Evolutionary conservation across 495 filamentous ascomycete genomes (phyloP), one percentile per base, ranked within the genome.

Genomic region (Penicillium arizonense): DNA sequence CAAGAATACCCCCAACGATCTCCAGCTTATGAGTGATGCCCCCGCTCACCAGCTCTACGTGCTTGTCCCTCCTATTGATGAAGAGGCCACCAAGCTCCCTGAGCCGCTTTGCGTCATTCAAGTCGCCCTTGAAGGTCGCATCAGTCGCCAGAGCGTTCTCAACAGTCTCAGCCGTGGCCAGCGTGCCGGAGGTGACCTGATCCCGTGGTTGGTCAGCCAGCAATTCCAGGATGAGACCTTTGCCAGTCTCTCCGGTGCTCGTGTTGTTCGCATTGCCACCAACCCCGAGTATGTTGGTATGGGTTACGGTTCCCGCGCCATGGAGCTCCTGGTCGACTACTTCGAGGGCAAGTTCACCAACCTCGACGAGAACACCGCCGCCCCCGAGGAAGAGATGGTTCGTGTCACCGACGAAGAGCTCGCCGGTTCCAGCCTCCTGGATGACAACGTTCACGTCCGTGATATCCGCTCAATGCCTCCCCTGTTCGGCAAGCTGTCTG

Each of bases 161-260:
- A 93, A 90, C 69, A 86, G 87, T 62, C 71, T 99, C 53, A 91
- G 87, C 63, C 83, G 95, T 59, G 95, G 95, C 21, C 88, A 91
- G 64, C 80, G 96, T 45, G 89, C 93, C 8, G 88, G 91, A 18
- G 95, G 95, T 52, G 95, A 99, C 67, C 76, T 99, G 40, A 99
- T 99, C 45, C 95, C 95, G 1, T 99, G 95, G 95, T 81, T 97
- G 37, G 89, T 99, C 47, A 93, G 89, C 66, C 94, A 97, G 67
- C 95, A 99, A 69, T 99, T 96, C 75, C 95, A 97, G 65, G 95
- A 99, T 60, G 90, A 96, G 57, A 89, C 96, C 48, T 99, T 99
- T 59, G 94, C 94, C 21, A 86, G 88, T 50, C 81, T 97, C 13
- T 96, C 91, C 6, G 95, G 95, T 34, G 95, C 93, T 32, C 83